Base-by-base conservation (phyloP, 2,329 filamentous ascomycete genomes). In the Ophiostoma sp. region DNA sequence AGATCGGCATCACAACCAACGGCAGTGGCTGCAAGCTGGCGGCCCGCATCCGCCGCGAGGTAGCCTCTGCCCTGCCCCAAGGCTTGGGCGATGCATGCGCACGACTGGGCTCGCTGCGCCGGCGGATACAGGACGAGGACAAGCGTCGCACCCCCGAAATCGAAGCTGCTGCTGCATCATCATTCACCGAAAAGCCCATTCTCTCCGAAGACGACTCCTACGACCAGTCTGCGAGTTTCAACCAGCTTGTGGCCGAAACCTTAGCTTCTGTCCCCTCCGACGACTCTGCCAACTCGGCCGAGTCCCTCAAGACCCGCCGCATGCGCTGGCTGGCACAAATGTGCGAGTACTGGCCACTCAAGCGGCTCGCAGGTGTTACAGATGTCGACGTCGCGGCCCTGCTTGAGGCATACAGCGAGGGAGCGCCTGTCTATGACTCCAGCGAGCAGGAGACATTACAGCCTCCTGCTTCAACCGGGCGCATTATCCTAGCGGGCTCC, bases 341-440 rank as follows among this genome's bases (percentile, higher is more conserved):
- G 66, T 99, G 95, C 83, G 95, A 99, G 81, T 99, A 99, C 79
- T 99, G 95, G 95, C 93, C 95, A 1, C 83, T 99, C 40, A 88
- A 88, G 71, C 87, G 91, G 18, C 84, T 99, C 1, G 92, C 93
- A 7, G 83, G 84, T 55, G 89, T 98, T 71, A 89, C 85, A 3
- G 92, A 97, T 74, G 84, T 84, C 8, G 93, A 98, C 73, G 87
- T 97, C 6, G 87, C 91, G 16, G 77, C 80, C 12, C 86, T 98
- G 0, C 83, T 99, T n/a, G 81, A 85, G 71, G 87, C 90, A 2
- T 97, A 96, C 74, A 40, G 63, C 8, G 40, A 66, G 18, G 80
- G 83, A 5, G 18, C 60, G 60, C 60, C 60, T 3, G 14, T 38
- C 2, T 14, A 11, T 27, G 60, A 75, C 72, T 9, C n/a, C 36